phyloP scores from a whole-genome alignment of 805 yeast species.

The Cephaloascus fragrans region DNA sequence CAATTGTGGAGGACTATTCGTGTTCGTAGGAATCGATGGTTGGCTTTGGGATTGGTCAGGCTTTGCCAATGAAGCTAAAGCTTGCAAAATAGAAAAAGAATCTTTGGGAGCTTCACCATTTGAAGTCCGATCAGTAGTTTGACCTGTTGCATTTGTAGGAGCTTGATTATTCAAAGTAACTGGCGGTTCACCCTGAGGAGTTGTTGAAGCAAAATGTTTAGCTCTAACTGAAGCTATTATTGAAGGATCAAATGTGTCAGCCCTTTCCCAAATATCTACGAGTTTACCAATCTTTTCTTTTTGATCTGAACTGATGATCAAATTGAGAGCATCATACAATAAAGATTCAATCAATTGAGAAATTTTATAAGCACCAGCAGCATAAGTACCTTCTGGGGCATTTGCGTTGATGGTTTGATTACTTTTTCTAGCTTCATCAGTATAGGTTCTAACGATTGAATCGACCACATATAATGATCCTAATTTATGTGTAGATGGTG shows the following conservation, averaged over 20 bases:
- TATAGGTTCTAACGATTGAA: conserved; percentile 79
- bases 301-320: conserved; percentile 42
- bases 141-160: conserved; percentile 2
- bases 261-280: conserved; percentile 87
- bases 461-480: conserved; percentile 90
- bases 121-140: conserved; percentile 11
- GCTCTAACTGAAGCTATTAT: conserved; percentile 45
- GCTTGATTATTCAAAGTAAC: conserved; percentile 4
- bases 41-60: too few species aligned
- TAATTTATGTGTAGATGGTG: conserved; percentile 74
- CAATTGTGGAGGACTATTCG: conserved; percentile 3
- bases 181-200: conserved; percentile 49
- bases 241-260: conserved; percentile 60
- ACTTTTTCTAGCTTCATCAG: conserved; percentile 59
- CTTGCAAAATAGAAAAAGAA: conserved; percentile 59
- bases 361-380: conserved; percentile 61
- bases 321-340: conserved; percentile 52
- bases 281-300: conserved; percentile 70
- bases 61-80: conserved; percentile 56
- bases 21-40: conserved; percentile 4
- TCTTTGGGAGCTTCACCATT: conserved; percentile 24
- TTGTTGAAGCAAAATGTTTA: conserved; percentile 51
- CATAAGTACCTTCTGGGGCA: conserved; percentile 63
- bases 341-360: conserved; percentile 55
- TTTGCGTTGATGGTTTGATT: conserved; percentile 32